Evolutionary conservation across 2,329 filamentous ascomycete species (phyloP), one percentile per base, ranked within the genome.

Genomic region (Stemphylium vesicarium): DNA sequence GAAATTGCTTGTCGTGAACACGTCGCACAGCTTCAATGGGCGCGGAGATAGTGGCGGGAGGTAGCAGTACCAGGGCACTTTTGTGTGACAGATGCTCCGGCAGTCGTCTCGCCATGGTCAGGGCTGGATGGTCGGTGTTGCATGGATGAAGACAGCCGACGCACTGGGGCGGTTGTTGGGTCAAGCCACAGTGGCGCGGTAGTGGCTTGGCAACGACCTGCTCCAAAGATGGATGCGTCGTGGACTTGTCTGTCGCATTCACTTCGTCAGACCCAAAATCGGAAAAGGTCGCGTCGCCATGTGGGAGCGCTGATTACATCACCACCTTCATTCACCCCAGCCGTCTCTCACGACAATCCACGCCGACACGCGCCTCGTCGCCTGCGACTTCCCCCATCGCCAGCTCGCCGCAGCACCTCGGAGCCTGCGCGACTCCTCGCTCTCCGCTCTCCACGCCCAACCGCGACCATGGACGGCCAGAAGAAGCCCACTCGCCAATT

Each of bases 401-500:
- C 55, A 45, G 53, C 59, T 53, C 58, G 44, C 64, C 53, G 60
- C 65, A 62, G 56, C 67, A 63, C 64, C 57, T 56, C 60, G 52
- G 61, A 47, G 55, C 45, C 50, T 54, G 59, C 57, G 60, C 62
- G 39, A 43, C 51, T 44, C 48, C 33, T 20, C 44, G 20, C 51
- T 44, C 48, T 32, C 18, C 44, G 56, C 35, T 38, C 54, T 29
- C 41, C 42, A 57, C 37, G 50, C 24, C 33, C 22, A 41, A 43
- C 39, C 20, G 50, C 42, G 55, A 56, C 43, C 57, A 76, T 76
- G 74, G 73, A 71, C 16, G 71, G 60, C 37, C 64, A 68, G 53
- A 60, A 64, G 43, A 67, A 68, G 57, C 64, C 51, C 29, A 44
- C 62, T 31, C 52, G 52, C 46, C 66, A 70, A 69, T 87, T 83